phyloP scores from a whole-genome alignment of 345 rosid species.

The Linum usitatissimum region DNA sequence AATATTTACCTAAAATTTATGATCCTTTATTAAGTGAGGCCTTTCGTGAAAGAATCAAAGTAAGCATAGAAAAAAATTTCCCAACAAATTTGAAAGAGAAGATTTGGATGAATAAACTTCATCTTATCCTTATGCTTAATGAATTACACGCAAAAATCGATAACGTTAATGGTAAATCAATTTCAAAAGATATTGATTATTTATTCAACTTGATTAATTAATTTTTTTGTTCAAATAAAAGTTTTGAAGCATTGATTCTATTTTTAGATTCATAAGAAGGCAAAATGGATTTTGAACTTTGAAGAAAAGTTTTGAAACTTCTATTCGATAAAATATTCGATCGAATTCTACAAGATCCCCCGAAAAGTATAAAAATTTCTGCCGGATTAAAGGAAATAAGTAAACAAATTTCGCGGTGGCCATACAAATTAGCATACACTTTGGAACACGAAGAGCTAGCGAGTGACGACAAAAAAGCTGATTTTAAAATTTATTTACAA shows the following conservation, averaged over 20 bases:
- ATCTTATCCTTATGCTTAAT: not conserved
- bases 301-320: not conserved
- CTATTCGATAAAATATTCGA: not conserved
- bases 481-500: not conserved
- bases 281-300: not conserved
- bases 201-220: not conserved
- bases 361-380: not conserved
- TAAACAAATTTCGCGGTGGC: not conserved
- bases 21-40: too few species aligned
- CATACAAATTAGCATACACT: not conserved
- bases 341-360: not conserved
- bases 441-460: not conserved
- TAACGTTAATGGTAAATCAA: not conserved
- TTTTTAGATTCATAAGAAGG: not conserved
- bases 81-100: not conserved
- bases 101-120: not conserved
- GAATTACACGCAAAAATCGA: not conserved
- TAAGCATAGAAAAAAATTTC: not conserved
- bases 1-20: too few species aligned
- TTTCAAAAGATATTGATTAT: not conserved
- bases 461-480: not conserved
- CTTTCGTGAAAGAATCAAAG: too few species aligned
- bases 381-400: not conserved
- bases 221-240: too few species aligned
- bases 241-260: not conserved